Base-by-base conservation (phyloP, 371 early-diverging fungal genomes). In the Mucor mucedo region DNA sequence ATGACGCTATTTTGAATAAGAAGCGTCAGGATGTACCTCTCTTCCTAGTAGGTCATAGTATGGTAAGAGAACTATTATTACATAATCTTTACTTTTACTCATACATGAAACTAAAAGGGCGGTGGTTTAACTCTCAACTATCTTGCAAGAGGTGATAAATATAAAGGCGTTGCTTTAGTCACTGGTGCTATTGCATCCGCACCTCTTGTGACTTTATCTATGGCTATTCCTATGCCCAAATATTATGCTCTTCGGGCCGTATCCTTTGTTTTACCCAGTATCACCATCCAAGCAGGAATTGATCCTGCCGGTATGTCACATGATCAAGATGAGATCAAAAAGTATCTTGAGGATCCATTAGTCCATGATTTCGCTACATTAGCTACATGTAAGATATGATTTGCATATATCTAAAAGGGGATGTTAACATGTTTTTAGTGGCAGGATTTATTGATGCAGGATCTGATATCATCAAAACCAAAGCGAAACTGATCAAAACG, bases 21-120 rank as follows among this genome's bases (percentile, higher is more conserved):
- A 69, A 85, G 45, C 58, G 73, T 13, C 60, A 73, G 14, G 76
- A 74, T 28, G 42, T 78, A 5, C 87, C 89, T 5, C 69, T 84
- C 33, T 80, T 89, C 53, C 58, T 90, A 13, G 82, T 88, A 76
- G 90, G 89, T 5, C 89, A 89, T 55, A 84, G 84, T 47, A 87
- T 86, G 81, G 86, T 86, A 81, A 59, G 21, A 5, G 21, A 21
- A 21, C 10, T 11, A 29, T 4, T 8, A 6, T 16, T 9, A 49
- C 29, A 29, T 49, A 49, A 5, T 56, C 47, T 4, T 45, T 13
- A 33, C n/a, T 39, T 56, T 47, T 7, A 48, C 13, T 28, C n/a
- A 29, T 8, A 21, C 21, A 14, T 28, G 2, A 44, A 44, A 47
- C 6, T 21, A 47, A 29, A 48, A 86, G 86, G 89, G 89, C 16